phyloP scores from a whole-genome alignment of 2,329 filamentous ascomycete genomes.

The Curvularia sp. region DNA sequence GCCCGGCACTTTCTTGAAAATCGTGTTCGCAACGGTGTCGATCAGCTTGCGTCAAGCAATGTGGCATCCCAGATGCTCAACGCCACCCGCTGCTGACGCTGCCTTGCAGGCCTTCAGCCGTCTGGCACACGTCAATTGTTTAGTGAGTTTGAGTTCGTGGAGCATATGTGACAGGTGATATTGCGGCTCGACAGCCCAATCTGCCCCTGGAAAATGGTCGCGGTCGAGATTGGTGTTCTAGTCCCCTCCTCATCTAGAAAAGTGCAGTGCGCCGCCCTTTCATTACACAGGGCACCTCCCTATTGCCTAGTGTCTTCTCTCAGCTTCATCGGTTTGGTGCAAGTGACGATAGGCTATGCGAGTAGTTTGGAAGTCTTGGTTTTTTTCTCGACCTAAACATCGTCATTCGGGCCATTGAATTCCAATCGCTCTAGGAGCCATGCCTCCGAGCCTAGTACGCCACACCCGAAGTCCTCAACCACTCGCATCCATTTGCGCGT shows the following conservation, averaged over 20 bases:
- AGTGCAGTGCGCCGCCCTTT: neutral
- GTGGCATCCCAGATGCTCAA: slow-evolving; percentile 3
- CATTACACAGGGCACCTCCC: neutral
- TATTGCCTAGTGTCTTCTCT: neutral
- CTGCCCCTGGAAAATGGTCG: slow-evolving; percentile 5
- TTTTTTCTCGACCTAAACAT: neutral
- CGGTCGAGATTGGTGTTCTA: slow-evolving; percentile 2
- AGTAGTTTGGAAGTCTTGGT: neutral
- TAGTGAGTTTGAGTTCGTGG: neutral
- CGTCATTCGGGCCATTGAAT: no score
- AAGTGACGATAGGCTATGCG: neutral
- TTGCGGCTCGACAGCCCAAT: neutral
- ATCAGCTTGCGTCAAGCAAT: slow-evolving; percentile 7
- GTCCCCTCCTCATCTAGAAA: neutral
- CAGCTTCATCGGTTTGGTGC: neutral
- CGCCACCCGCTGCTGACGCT: neutral
- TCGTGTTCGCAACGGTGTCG: slow-evolving; percentile 18
- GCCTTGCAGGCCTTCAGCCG: neutral
- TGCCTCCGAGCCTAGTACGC: slow-evolving; percentile 10
- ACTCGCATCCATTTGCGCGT: neutral
- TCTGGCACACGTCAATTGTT: slow-evolving; percentile 4
- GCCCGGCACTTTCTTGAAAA: slow-evolving; percentile 7
- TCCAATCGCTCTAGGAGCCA: slow-evolving; percentile 5
- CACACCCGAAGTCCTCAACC: slow-evolving; percentile 11
- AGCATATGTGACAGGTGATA: slow-evolving; percentile 3